These are phyloP conservation scores for Aciculosporium take DNA, from an alignment of 2,329 filamentous ascomycete genomes.

Conservation along the genomic window DNA sequence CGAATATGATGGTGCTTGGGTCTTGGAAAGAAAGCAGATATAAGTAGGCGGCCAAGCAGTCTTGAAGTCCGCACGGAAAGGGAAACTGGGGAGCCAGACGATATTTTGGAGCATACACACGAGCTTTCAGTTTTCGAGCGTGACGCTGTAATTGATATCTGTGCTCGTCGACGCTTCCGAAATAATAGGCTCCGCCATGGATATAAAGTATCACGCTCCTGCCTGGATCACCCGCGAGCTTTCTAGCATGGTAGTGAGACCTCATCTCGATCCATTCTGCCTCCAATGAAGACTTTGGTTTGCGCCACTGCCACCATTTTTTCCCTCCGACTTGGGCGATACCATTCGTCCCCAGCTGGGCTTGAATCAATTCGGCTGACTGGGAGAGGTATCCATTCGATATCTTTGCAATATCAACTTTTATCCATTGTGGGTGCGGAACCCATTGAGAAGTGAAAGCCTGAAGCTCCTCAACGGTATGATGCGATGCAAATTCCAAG, in stretches of 20 bases:
- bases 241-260: constrained; percentile 54
- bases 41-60: constrained; percentile 79
- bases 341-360: constrained; percentile 66
- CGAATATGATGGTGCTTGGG: constrained; percentile 69
- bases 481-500: constrained; percentile 68
- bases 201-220: constrained; percentile 83
- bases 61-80: constrained; percentile 83
- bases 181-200: constrained; percentile 90
- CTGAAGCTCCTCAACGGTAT: constrained; percentile 87
- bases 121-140: constrained; percentile 81
- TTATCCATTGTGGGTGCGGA: constrained; percentile 77
- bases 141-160: constrained; percentile 97
- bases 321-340: constrained; percentile 63
- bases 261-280: constrained; percentile 98
- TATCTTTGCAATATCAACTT: constrained; percentile 55
- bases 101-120: constrained; percentile 77
- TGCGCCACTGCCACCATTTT: constrained; percentile 83
- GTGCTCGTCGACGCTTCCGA: constrained; percentile 90
- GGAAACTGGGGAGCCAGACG: constrained; percentile 86
- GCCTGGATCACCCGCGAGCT: constrained; percentile 42
- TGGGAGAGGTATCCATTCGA: constrained; percentile 46
- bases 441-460: constrained; percentile 87
- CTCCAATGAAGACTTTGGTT: constrained; percentile 48
- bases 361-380: constrained; percentile 52
- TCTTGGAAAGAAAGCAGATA: constrained; percentile 65